These are phyloP conservation scores for Phytophthora nicotianae DNA, from an alignment of 352 stramenopile species.

Conservation along the genomic window DNA sequence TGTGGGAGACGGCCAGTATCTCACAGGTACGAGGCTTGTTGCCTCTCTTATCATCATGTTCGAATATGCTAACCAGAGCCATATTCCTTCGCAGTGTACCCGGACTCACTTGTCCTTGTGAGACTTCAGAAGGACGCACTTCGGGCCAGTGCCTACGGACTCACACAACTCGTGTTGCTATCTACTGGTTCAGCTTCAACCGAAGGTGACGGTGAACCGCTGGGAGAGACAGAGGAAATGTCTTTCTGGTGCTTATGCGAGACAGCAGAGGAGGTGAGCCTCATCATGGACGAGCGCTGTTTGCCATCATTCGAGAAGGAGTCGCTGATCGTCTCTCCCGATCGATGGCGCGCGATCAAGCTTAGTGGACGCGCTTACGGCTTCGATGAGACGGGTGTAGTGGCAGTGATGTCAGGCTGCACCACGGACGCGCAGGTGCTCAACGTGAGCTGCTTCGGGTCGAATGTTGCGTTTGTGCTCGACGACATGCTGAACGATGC, in stretches of 20 bases:
- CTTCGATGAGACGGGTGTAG: constrained; percentile 88
- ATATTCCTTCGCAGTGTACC: constrained; percentile 57
- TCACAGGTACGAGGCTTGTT: constrained; percentile 50
- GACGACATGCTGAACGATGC: constrained; percentile 80
- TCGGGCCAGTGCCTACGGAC: constrained; percentile 70
- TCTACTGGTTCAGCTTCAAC: constrained; percentile 34
- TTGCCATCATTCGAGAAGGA: constrained; percentile 71
- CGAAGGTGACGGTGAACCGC: constrained; percentile 21
- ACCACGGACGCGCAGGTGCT: constrained; percentile 82
- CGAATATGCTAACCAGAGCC: constrained; percentile 1
- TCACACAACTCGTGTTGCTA: constrained; percentile 79
- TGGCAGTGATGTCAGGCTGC: constrained; percentile 86
- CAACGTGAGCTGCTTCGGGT: constrained; percentile 87
- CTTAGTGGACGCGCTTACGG: constrained; percentile 79
- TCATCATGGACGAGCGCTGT: constrained; percentile 79
- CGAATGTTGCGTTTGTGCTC: constrained; percentile 84
- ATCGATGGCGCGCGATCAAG: constrained; percentile 88
- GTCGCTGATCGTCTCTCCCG: constrained; percentile 80
- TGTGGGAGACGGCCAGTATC: constrained; percentile 75
- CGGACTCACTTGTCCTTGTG: constrained; percentile 76
- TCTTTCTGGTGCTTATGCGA: constrained; percentile 90
- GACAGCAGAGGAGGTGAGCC: constrained; percentile 81
- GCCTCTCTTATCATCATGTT: constrained; percentile 1
- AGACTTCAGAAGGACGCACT: constrained; percentile 79
- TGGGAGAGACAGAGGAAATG: constrained; percentile 27